Conservation (phyloP, 2,329 filamentous ascomycete species). For the Xenoacremonium recifei region DNA sequence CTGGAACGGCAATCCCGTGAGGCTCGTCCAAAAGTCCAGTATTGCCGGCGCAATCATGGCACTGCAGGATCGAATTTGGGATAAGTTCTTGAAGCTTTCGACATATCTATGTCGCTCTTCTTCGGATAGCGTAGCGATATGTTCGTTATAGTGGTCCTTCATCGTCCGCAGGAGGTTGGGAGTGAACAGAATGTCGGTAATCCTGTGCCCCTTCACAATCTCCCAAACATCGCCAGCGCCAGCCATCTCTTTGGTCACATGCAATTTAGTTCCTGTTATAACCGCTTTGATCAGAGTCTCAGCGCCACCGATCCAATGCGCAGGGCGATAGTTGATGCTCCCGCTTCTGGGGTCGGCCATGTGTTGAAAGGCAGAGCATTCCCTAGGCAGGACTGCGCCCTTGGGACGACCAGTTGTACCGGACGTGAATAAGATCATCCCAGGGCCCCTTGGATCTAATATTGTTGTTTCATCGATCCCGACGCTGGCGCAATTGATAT, state of each 20-base stretch:
- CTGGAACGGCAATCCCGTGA: background rate
- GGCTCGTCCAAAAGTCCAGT: background rate
- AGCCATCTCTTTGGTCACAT: slow-evolving; percentile 10
- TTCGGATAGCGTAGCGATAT: background rate
- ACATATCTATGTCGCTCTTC: slow-evolving; percentile 5
- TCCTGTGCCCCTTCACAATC: slow-evolving; percentile 5
- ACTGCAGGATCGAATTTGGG: background rate
- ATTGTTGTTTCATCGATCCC: background rate
- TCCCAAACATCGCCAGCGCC: slow-evolving; percentile 9
- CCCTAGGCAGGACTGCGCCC: slow-evolving; percentile 61
- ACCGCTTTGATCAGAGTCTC: slow-evolving; percentile 8
- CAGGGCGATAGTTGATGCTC: slow-evolving; percentile 14
- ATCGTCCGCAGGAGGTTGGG: slow-evolving; percentile 12
- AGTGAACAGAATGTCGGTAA: slow-evolving; percentile 11
- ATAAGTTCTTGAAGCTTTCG: background rate
- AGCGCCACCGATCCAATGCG: slow-evolving; percentile 18
- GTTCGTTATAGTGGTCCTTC: slow-evolving; percentile 9
- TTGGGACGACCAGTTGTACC: slow-evolving; percentile 77
- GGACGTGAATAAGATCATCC: slow-evolving; percentile 49
- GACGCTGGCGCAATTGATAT: background rate
- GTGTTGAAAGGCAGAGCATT: slow-evolving; percentile 1
- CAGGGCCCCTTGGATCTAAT: slow-evolving; percentile 6
- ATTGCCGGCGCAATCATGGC: background rate
- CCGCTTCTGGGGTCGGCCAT: slow-evolving; percentile 4
- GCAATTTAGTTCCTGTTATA: slow-evolving; percentile 12